These are phyloP conservation scores for Gaertneriomyces semiglobifer DNA, from an alignment of 192 early-diverging fungal genomes.

Conservation along the genomic window DNA sequence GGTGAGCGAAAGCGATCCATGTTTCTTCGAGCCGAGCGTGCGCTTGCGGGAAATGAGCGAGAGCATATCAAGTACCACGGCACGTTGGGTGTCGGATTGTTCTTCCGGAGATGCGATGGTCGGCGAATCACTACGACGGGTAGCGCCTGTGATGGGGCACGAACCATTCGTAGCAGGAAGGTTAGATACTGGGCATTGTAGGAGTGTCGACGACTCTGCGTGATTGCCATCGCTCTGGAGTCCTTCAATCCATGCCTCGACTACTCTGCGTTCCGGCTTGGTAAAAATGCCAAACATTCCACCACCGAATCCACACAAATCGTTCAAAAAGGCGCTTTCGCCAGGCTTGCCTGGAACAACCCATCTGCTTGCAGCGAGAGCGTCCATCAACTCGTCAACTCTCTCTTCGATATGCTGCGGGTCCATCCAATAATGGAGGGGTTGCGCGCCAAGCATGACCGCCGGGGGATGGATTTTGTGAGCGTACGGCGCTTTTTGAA, in stretches of 20 bases:
- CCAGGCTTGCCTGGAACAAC: conserved; percentile 4
- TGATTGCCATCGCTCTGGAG: not conserved
- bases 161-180: not conserved
- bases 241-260: conserved; percentile 19
- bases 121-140: not conserved
- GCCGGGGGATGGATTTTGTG: conserved; percentile 18
- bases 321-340: conserved; percentile 1
- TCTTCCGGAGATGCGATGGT: not conserved
- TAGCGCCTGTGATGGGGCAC: not conserved
- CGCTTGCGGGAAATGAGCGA: conserved; percentile 11
- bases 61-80: not conserved
- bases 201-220: not conserved
- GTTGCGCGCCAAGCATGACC: conserved; percentile 1
- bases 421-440: conserved; percentile 15
- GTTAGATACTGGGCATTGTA: not conserved
- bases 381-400: conserved; percentile 1
- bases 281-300: conserved; percentile 25
- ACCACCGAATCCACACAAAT: conserved; percentile 21
- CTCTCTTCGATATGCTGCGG: conserved; percentile 3
- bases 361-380: conserved; percentile 2
- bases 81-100: not conserved
- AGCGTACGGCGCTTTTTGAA: conserved; percentile 16
- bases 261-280: conserved; percentile 4
- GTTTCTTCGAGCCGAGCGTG: not conserved
- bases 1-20: conserved; percentile 5